Percentiles rank a stretch among this genome's conserved stretches.
Conservation (phyloP, 352 stramenopile species). For the Phytophthora ramorum region DNA sequence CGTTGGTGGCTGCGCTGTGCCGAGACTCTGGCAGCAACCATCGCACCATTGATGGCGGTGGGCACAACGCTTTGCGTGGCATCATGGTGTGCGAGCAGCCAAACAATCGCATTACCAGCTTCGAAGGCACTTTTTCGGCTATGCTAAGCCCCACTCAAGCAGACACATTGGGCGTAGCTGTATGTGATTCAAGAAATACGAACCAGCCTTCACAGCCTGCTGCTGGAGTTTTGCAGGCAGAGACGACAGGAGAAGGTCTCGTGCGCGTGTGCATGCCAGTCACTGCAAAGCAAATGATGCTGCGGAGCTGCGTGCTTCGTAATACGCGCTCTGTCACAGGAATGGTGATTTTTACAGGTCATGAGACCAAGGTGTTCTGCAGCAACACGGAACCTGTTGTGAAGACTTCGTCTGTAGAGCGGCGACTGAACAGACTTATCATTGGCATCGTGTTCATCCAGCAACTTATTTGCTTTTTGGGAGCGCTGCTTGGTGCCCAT, state of each 20-base stretch:
- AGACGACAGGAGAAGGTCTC: constrained; percentile 41
- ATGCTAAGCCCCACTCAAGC: constrained; percentile 46
- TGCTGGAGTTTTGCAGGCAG: constrained; percentile 34
- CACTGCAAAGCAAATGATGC: constrained; percentile 89
- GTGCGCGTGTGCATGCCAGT: constrained; percentile 61
- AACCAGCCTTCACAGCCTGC: constrained; percentile 2
- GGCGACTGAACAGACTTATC: constrained; percentile 76
- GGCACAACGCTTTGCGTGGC: constrained; percentile 56
- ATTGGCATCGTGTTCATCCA: constrained; percentile 77
- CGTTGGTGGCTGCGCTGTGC: constrained; percentile 50
- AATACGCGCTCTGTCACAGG: constrained; percentile 88
- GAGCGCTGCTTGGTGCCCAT: constrained; percentile 63
- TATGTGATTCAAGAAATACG: constrained; percentile 5
- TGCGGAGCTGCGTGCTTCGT: constrained; percentile 89
- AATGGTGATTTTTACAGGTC: constrained; percentile 91
- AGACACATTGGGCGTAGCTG: constrained; percentile 38
- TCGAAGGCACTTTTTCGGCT: constrained; percentile 77
- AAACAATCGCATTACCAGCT: constrained; percentile 88
- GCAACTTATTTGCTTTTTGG: constrained; percentile 75
- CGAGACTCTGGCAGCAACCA: constrained; percentile 11
- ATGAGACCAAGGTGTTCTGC: constrained; percentile 87
- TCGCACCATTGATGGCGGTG: constrained; percentile 21
- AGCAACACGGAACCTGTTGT: constrained; percentile 80
- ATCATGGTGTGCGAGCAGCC: constrained; percentile 78
- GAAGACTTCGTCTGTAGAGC: constrained; percentile 83